phyloP scores from a whole-genome alignment of 202 grass and related monocot species.

The Musa balbisiana region DNA sequence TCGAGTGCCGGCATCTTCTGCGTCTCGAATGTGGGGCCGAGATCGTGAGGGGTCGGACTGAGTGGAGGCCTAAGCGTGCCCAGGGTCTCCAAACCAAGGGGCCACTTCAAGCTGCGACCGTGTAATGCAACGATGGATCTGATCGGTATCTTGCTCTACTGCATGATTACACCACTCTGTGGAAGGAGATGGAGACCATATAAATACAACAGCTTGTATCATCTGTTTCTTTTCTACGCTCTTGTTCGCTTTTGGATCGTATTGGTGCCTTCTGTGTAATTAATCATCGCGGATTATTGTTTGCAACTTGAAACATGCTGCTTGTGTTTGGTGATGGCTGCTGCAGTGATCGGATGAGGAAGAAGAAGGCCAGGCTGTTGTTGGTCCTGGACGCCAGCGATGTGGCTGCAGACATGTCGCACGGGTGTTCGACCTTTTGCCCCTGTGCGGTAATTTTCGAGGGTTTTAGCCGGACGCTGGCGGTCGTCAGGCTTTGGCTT shows the following conservation, averaged over 20 bases:
- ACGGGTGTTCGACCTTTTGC: too few species aligned
- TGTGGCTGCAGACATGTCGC: too few species aligned
- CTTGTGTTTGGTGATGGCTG: too few species aligned
- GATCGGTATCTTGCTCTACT: background rate
- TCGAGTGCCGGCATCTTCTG: constrained; percentile 81
- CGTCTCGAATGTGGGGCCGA: constrained; percentile 73
- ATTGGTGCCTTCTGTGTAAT: background rate
- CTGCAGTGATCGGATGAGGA: too few species aligned
- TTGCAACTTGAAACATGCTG: background rate
- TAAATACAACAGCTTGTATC: background rate
- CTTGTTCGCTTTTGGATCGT: background rate
- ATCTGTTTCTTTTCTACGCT: background rate
- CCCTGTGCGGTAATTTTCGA: too few species aligned
- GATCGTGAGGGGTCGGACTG: constrained; percentile 68
- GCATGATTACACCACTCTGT: background rate
- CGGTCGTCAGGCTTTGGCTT: too few species aligned
- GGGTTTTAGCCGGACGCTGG: too few species aligned
- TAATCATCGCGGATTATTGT: background rate
- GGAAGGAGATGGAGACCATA: background rate
- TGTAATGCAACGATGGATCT: background rate
- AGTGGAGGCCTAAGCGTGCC: constrained; percentile 62
- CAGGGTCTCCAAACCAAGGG: constrained; percentile 36
- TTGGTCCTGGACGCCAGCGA: too few species aligned
- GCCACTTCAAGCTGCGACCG: constrained; percentile 27
- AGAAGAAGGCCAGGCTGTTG: too few species aligned